phyloP scores from a whole-genome alignment of 306 rosid species.

The Sicyos baderoa region DNA sequence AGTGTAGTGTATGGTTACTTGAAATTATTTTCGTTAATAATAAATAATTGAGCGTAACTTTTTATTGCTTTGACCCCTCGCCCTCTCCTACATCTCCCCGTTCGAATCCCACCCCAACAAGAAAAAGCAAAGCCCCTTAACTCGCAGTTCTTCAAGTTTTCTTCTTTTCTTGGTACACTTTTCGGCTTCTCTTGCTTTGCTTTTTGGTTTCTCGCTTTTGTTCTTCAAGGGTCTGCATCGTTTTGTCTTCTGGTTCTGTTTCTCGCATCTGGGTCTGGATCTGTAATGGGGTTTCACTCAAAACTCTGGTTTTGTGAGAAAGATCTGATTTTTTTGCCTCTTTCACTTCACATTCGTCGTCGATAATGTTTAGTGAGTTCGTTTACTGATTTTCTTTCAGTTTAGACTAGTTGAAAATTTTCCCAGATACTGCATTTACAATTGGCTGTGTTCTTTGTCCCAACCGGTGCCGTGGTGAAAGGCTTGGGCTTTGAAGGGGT shows the following conservation, averaged over 20 bases:
- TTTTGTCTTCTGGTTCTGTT: slow-evolving; percentile 21
- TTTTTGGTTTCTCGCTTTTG: slow-evolving; percentile 31
- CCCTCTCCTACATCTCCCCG: slow-evolving; percentile 22
- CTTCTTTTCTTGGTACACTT: slow-evolving; percentile 35
- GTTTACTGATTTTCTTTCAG: neutral
- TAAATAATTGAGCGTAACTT: slow-evolving; percentile 18
- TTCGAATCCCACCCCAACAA: slow-evolving; percentile 39
- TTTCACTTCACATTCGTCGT: neutral
- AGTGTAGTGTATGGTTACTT: slow-evolving; percentile 34
- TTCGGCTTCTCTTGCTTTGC: slow-evolving; percentile 39
- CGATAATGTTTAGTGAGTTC: neutral
- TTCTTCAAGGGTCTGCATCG: slow-evolving; percentile 23
- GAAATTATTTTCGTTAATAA: neutral
- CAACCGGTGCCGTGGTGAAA: no score
- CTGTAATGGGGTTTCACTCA: slow-evolving; percentile 41
- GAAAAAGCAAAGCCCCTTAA: slow-evolving; percentile 36
- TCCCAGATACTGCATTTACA: slow-evolving; percentile 23
- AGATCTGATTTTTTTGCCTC: slow-evolving; percentile 42
- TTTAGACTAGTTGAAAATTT: neutral
- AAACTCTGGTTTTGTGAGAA: slow-evolving; percentile 26
- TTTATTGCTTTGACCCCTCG: slow-evolving; percentile 52
- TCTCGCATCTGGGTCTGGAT: slow-evolving; percentile 52
- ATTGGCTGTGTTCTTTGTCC: slow-evolving; percentile 5
- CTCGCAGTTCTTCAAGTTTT: slow-evolving; percentile 17
- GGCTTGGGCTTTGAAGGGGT: no score